Base-by-base conservation (phyloP, 106 monocot genomes). In the Acorus gramineus region DNA sequence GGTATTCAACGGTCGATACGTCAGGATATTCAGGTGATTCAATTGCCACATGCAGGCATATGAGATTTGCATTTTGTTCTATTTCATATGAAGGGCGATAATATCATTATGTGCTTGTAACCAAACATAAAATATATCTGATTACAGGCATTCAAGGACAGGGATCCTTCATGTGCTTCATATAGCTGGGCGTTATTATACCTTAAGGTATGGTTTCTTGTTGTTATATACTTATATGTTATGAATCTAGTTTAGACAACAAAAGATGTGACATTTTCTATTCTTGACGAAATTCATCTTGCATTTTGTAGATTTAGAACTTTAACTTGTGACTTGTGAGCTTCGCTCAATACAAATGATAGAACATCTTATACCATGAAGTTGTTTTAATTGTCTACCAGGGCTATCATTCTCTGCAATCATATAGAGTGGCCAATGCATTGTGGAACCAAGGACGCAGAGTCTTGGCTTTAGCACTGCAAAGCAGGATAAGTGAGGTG, bases 401-500 rank as follows among this genome's bases (percentile, higher is more conserved):
- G 92, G 93, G 93, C 7, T 93, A 88, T 70, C 93, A 88, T 78
- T 93, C 93, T 60, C 61, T 93, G 76, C 88, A 93, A 76, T 88
- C 93, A 4, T 93, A 93, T 76, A 79, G 93, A 49, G 76, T 93
- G 46, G 77, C 93, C n/a, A 85, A 93, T 89, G 93, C 81, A 46
- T 80, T 93, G 56, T 93, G 93, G 93, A 85, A 89, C 42, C 80
- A 79, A 69, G 93, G 93, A 8, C 89, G 89, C 3, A 78, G 64
- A 75, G 80, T 93, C 44, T 66, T 93, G 66, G 89, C 93, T 4
- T 89, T 93, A 67, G 89, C 93, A 71, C 70, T 93, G 68, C 93
- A 93, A 74, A 93, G 93, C 61, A 82, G 93, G 61, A 93, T 93
- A 57, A 93, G 85, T 70, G 93, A 93, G 93, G 89, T 93, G 49